A percentile compares a stretch with the other conserved stretches of the same genome.
Evolutionary conservation across 1,284 basidiomycete species (phyloP).

Genomic region (Trichosporon sp.): DNA sequence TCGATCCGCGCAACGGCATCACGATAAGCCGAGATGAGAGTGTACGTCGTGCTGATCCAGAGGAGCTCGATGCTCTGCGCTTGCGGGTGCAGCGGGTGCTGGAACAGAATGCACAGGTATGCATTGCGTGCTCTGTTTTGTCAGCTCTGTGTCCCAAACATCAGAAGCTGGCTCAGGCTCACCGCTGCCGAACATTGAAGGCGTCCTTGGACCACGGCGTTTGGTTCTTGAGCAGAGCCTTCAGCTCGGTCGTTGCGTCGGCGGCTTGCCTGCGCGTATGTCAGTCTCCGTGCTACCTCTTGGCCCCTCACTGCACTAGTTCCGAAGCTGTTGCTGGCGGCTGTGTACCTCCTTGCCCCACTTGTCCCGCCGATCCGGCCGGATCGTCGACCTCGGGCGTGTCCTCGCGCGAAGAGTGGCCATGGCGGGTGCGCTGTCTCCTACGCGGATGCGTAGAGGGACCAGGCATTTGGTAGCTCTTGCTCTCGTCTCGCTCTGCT

Average conservation of each 20-base stretch:
- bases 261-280: slow-evolving; percentile 18
- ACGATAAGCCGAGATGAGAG: slow-evolving; percentile 77
- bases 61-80: slow-evolving; percentile 75
- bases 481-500: too few relatives aligned
- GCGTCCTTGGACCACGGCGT: slow-evolving; percentile 77
- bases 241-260: slow-evolving; percentile 33
- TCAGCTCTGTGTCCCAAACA: background rate
- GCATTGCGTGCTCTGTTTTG: slow-evolving; percentile 62
- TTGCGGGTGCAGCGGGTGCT: slow-evolving; percentile 66
- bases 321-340: background rate
- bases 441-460: slow-evolving; percentile 1
- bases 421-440: slow-evolving; percentile 1
- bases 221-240: slow-evolving; percentile 54
- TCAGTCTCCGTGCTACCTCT: background rate
- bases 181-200: slow-evolving; percentile 78
- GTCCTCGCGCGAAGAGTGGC: slow-evolving; percentile 1
- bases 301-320: background rate
- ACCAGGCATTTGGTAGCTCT: background rate
- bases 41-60: slow-evolving; percentile 89
- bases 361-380: too few relatives aligned
- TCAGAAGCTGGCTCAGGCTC: slow-evolving; percentile 42
- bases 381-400: slow-evolving; percentile 1
- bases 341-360: too few relatives aligned
- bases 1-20: slow-evolving; percentile 66
- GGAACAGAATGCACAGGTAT: slow-evolving; percentile 67